These are phyloP conservation scores for Handroanthus guayacan DNA, from an alignment of 257 asterid species.

Conservation along the genomic window DNA sequence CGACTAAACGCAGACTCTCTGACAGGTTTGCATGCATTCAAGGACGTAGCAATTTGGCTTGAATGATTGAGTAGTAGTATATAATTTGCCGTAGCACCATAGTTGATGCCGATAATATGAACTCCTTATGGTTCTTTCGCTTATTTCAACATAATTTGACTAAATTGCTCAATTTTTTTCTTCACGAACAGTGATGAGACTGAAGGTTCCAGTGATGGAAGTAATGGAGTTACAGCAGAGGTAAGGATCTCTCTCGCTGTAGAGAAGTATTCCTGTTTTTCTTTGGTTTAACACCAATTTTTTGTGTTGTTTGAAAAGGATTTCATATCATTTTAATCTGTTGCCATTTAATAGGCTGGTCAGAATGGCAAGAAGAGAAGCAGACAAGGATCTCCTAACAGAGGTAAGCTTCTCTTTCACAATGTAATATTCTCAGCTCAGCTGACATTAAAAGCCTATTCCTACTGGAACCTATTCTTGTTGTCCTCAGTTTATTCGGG, in stretches of 20 bases:
- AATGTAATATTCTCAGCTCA: not conserved
- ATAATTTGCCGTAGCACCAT: not conserved
- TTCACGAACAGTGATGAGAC: slow-evolving; percentile 66
- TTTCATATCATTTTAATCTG: slow-evolving; percentile 14
- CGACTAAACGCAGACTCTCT: slow-evolving; percentile 57
- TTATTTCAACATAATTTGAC: slow-evolving; percentile 15
- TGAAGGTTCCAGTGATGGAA: slow-evolving; percentile 88
- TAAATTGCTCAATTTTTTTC: slow-evolving; percentile 31
- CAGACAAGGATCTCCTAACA: slow-evolving; percentile 64
- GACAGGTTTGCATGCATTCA: slow-evolving; percentile 67
- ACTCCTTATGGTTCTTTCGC: not conserved
- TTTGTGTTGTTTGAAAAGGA: slow-evolving; percentile 4
- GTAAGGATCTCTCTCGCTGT: slow-evolving; percentile 45
- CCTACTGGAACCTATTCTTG: not conserved
- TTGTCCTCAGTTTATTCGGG: not conserved
- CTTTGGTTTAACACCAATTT: slow-evolving; percentile 12
- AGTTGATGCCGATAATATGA: not conserved
- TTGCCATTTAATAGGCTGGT: slow-evolving; percentile 53
- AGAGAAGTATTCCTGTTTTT: not conserved
- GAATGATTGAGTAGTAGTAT: not conserved
- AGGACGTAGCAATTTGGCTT: slow-evolving; percentile 24
- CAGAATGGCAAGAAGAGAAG: slow-evolving; percentile 71
- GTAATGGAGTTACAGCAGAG: slow-evolving; percentile 66
- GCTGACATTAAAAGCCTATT: not conserved
- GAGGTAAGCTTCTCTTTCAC: slow-evolving; percentile 49